A percentile compares a stretch with the other conserved stretches of the same genome.
Conservation (phyloP, 495 filamentous ascomycete genomes). For the Lophium mytilinum region DNA sequence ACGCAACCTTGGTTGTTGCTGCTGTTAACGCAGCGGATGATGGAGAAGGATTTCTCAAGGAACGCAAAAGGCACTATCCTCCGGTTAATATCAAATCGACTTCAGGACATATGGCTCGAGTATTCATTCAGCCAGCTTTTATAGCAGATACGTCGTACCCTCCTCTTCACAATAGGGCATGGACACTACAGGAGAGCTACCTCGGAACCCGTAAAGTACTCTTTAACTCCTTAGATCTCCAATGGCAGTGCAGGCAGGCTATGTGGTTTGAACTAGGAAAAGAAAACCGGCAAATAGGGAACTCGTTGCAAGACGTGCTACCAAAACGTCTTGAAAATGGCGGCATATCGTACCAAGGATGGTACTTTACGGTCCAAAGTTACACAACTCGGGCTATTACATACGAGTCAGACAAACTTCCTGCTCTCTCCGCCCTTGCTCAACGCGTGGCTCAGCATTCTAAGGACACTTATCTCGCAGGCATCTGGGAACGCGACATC, state of each 20-base stretch:
- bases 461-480: background rate
- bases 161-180: background rate
- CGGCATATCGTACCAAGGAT: background rate
- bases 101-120: background rate
- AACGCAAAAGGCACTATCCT: background rate
- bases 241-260: background rate
- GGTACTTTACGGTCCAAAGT: background rate
- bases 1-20: background rate
- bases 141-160: background rate
- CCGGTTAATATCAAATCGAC: background rate
- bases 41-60: background rate
- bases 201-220: background rate
- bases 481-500: background rate
- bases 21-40: background rate
- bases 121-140: background rate
- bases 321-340: background rate
- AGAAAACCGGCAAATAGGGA: background rate
- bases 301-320: background rate
- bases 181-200: background rate
- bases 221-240: background rate
- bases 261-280: background rate
- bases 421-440: background rate
- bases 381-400: background rate
- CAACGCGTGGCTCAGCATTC: background rate
- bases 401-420: background rate